phyloP scores from a whole-genome alignment of 106 monocot species.

The Dendrobium officinale region DNA sequence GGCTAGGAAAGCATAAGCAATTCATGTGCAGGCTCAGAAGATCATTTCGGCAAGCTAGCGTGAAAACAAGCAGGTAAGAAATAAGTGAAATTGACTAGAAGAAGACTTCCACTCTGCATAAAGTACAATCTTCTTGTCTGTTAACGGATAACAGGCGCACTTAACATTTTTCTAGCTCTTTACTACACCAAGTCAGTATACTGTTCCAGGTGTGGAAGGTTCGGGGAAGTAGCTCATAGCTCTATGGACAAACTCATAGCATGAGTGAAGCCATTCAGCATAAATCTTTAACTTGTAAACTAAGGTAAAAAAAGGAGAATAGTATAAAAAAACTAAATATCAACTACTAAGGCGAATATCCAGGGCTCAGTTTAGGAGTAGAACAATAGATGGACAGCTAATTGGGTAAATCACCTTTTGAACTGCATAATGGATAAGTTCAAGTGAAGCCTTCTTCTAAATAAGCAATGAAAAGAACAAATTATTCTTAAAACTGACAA shows the following conservation, averaged over 20 bases:
- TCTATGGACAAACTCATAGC: no score
- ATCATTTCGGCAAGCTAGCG: no score
- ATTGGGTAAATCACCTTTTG: neutral
- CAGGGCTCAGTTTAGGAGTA: no score
- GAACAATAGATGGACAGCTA: no score
- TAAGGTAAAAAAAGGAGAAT: neutral
- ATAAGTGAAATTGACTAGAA: neutral
- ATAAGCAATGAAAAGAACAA: neutral
- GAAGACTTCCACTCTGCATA: no score
- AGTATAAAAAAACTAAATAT: neutral
- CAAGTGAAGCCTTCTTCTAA: neutral
- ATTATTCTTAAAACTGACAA: neutral
- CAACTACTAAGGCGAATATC: neutral
- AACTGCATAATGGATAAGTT: neutral
- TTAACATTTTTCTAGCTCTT: neutral
- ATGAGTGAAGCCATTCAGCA: neutral
- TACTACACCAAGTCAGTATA: neutral
- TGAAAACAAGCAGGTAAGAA: neutral
- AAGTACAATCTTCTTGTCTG: no score
- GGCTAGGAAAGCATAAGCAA: neutral
- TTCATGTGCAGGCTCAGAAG: neutral
- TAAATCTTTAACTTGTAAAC: neutral
- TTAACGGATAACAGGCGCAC: no score
- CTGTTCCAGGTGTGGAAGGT: neutral
- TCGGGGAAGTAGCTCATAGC: no score